Conservation (phyloP, 2,329 filamentous ascomycete genomes). For the Acephala macrosclerotiorum region DNA sequence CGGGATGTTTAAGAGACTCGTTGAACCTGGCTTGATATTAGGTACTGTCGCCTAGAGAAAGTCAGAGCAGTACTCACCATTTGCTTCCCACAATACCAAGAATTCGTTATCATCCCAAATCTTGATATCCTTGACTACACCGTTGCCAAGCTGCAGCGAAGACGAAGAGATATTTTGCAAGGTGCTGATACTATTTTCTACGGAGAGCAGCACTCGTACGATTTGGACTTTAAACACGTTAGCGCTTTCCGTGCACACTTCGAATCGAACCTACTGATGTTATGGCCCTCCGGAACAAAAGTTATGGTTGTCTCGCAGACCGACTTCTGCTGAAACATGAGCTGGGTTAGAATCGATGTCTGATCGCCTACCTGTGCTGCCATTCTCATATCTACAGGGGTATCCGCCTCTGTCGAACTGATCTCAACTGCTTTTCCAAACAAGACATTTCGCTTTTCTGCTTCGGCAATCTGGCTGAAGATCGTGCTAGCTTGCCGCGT, state of each 20-base stretch:
- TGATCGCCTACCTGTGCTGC: constrained; percentile 30
- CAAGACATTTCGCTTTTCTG: constrained; percentile 71
- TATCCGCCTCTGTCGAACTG: constrained; percentile 27
- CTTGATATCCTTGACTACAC: constrained; percentile 42
- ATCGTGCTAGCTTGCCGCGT: constrained; percentile 64
- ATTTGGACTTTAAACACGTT: constrained; percentile 39
- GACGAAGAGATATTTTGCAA: constrained; percentile 31
- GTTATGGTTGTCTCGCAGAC: constrained; percentile 33
- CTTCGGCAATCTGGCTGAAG: constrained; percentile 73
- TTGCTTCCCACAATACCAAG: constrained; percentile 40
- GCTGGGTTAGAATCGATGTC: neutral
- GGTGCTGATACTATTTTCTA: constrained; percentile 44
- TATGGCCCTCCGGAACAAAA: constrained; percentile 35
- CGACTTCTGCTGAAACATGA: constrained; percentile 31
- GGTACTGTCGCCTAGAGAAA: neutral
- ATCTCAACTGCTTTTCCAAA: constrained; percentile 60
- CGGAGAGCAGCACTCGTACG: constrained; percentile 35
- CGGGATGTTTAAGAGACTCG: constrained; percentile 37
- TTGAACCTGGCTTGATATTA: constrained; percentile 22
- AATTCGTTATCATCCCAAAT: constrained; percentile 39
- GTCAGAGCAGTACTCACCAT: constrained; percentile 32
- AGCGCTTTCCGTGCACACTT: neutral
- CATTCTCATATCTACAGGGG: constrained; percentile 40
- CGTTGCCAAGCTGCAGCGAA: constrained; percentile 39
- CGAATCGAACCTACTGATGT: constrained; percentile 30